Conservation (phyloP, 2,329 filamentous ascomycete species). For the Stagonosporopsis chrysanthemi region DNA sequence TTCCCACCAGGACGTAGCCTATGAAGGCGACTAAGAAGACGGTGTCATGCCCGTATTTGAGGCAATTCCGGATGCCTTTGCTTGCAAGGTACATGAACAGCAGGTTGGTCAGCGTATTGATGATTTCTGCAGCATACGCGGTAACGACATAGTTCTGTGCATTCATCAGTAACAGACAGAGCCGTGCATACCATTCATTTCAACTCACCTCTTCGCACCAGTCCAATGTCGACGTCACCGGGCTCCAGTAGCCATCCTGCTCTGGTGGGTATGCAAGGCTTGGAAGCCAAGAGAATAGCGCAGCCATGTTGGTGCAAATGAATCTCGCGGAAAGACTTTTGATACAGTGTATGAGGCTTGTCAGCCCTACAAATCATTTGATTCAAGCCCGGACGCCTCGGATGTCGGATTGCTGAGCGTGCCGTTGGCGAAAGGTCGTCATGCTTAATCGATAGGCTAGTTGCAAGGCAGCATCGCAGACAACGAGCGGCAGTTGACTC, state of each 20-base stretch:
- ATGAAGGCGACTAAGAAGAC: conserved; percentile 75
- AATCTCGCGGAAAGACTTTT: not conserved
- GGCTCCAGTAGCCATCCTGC: conserved; percentile 69
- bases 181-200: not conserved
- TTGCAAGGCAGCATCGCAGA: not conserved
- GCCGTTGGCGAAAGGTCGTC: conserved; percentile 21
- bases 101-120: conserved; percentile 82
- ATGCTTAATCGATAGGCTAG: conserved; percentile 20
- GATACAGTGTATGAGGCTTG: conserved; percentile 1
- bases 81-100: conserved; percentile 81
- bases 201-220: conserved; percentile 77
- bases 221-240: conserved; percentile 75
- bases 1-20: conserved; percentile 68
- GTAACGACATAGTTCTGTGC: conserved; percentile 76
- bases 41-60: conserved; percentile 73
- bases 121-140: conserved; percentile 76
- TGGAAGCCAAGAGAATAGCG: conserved; percentile 51
- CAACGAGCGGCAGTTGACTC: not conserved
- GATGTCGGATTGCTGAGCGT: conserved; percentile 24
- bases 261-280: conserved; percentile 60
- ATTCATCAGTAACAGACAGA: conserved; percentile 14
- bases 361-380: conserved; percentile 18
- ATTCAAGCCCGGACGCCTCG: conserved; percentile 22
- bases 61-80: conserved; percentile 77
- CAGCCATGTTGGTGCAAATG: conserved; percentile 30